Evolutionary conservation across 2,329 filamentous ascomycete species (phyloP).

Genomic region (Neophaeococcomyces aloes): DNA sequence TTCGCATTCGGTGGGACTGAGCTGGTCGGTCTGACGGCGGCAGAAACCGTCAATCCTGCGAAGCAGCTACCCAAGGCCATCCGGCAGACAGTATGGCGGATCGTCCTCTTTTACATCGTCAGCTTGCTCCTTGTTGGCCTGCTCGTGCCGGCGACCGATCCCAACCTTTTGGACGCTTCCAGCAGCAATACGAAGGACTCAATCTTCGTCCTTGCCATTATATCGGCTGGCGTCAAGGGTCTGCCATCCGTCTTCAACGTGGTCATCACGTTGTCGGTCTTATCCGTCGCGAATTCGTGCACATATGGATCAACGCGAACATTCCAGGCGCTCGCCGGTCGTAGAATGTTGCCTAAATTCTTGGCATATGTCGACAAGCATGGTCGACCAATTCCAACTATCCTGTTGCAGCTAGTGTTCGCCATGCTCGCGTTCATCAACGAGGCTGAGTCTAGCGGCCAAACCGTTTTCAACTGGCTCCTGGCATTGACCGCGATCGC

Average conservation of each 20-base stretch:
- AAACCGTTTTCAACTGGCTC: conserved; percentile 67
- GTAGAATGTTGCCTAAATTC: conserved; percentile 66
- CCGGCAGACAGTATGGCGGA: conserved; percentile 92
- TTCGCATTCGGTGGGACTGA: conserved; percentile 56
- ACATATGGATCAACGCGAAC: conserved; percentile 88
- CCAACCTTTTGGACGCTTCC: conserved; percentile 47
- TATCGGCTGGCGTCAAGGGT: conserved; percentile 67
- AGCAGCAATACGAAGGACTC: conserved; percentile 61
- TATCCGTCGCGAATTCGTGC: conserved; percentile 84
- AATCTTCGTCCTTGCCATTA: conserved; percentile 87
- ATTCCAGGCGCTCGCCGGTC: conserved; percentile 77
- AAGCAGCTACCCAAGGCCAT: conserved; percentile 74
- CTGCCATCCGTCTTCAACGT: conserved; percentile 85
- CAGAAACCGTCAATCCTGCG: conserved; percentile 47
- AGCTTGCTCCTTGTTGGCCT: conserved; percentile 72
- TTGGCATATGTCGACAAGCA: conserved; percentile 73
- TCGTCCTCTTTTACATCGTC: conserved; percentile 64
- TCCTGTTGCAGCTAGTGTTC: conserved; percentile 54
- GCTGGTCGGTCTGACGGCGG: conserved; percentile 50
- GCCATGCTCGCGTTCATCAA: conserved; percentile 72
- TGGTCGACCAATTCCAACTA: conserved; percentile 67
- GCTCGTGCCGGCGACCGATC: conserved; percentile 60
- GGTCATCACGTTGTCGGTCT: conserved; percentile 73
- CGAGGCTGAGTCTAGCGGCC: conserved; percentile 30
- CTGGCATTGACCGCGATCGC: conserved; percentile 63